Base-by-base conservation (phyloP, 148 eudicot genomes). In the Chenopodium suecicum region DNA sequence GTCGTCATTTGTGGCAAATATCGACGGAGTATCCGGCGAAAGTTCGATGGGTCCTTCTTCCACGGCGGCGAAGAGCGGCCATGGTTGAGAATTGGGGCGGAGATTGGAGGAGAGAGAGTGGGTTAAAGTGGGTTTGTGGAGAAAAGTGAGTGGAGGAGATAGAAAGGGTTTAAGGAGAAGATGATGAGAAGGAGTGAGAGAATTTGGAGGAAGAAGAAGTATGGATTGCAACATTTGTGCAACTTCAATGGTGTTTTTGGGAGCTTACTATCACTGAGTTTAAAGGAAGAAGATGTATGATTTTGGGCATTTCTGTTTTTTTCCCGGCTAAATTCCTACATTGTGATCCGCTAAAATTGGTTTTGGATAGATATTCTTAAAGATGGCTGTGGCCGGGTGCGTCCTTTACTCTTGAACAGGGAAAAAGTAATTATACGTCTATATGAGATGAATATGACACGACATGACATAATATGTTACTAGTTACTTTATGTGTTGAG, bases 1-100 rank as follows among this genome's bases (percentile, higher is more conserved):
- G 27, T 94, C 86, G 73, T 96, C 97, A 80, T 80, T 63, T 74
- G 90, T 83, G 72, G 98, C 88, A 65, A 96, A 91, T 46, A 95
- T 84, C 75, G 94, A 88, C 65, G 93, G 83, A 64, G 72, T 25
- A 7, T 93, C 91, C 4, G 93, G 87, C 1, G 94, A 83, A 74
- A 96, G 86, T 65, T 96, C 94, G 47, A 94, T 17, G 65, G 99
- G 99, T 4, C 99, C 93, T 19, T 87, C 92, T 6, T 89, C 90
- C 17, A 63, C 70, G 2, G 83, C 74, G 3, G 78, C 75, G 14
- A 74, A 17, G 75, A 79, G 14, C 19, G 81, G 74, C 86, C 87
- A 86, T 86, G 87, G 68, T 25, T 76, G 60, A 48, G 79, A 70
- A 22, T 73, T 63, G 68, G 81, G 9, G 75, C 79, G 89, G 74